Evolutionary conservation across 1,284 basidiomycete genomes (phyloP).

Genomic region (Gomphus sp.): DNA sequence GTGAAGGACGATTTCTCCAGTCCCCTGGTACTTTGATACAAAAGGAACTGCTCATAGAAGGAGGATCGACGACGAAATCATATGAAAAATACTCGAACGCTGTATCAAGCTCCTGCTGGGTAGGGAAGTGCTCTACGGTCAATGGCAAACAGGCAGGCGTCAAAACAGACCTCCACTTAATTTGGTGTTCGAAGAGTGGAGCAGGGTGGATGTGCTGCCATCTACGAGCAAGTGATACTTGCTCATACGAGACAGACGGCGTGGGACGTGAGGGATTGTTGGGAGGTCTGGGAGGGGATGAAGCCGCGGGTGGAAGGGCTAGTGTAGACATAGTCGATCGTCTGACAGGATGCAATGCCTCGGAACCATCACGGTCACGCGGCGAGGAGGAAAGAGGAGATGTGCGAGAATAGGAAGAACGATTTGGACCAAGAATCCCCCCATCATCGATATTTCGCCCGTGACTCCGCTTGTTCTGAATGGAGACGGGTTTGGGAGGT

Average conservation of each 20-base stretch:
- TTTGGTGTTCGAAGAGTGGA: constrained; percentile 71
- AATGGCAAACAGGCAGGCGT: constrained; percentile 85
- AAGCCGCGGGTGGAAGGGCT: constrained; percentile 36
- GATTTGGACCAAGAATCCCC: constrained; percentile 25
- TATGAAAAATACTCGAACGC: constrained; percentile 78
- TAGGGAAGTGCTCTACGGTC: constrained; percentile 86
- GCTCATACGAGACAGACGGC: constrained; percentile 44
- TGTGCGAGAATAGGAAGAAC: constrained; percentile 36
- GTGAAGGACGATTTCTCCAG: constrained; percentile 32
- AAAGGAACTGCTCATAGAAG: constrained; percentile 68
- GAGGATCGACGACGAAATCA: constrained; percentile 69
- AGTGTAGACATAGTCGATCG: constrained; percentile 37
- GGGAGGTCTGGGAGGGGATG: constrained; percentile 33
- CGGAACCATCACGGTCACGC: constrained; percentile 33
- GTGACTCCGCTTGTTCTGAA: constrained; percentile 41
- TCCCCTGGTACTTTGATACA: constrained; percentile 41
- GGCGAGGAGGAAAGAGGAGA: constrained; percentile 62
- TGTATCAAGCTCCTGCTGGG: constrained; percentile 63
- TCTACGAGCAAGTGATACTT: constrained; percentile 65
- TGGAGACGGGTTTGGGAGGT: constrained; percentile 39
- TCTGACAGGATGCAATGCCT: constrained; percentile 43
- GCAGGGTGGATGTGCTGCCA: constrained; percentile 88
- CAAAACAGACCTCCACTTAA: constrained; percentile 88
- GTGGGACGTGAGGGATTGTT: constrained; percentile 61
- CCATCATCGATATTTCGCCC: constrained; percentile 40